Evolutionary conservation across 495 filamentous ascomycete genomes (phyloP), one percentile per base, ranked within the genome.

Genomic region (Paragyromitra xinjiangensis): DNA sequence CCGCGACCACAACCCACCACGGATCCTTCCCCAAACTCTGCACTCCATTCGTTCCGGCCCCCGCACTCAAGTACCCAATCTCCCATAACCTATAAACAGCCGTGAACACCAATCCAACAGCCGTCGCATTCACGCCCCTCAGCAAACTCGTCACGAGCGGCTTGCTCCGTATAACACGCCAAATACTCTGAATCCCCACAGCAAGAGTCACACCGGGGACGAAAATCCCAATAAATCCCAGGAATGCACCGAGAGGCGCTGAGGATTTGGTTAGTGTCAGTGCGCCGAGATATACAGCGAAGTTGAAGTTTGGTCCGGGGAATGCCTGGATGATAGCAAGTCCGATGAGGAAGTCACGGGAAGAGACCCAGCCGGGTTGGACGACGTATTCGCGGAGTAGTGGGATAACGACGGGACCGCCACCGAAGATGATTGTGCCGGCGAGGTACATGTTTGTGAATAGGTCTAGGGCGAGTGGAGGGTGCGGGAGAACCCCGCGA

Each of bases 371-470:
- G 59, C 92, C 91, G 40, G 90, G 89, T n/a, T 86, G 86, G 4
- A 95, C 93, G 56, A 95, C 90, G 84, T 95, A 95, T 69, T 90
- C 89, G 62, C 91, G 89, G 3, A 95, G 86, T 2, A 95, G 87
- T 0, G 93, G 93, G 64, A 96, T 93, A 3, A 96, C 93, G 24
- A 95, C 93, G 0, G 93, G 93, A 4, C 93, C 93, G 40, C 93
- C 93, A 66, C 93, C 93, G 79, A 96, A 94, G 80, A 95, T 94
- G 71, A 96, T 91, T 2, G 93, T 96, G n/a, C 93, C 93, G 3
- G 93, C 92, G 6, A 95, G 89, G 82, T 92, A 95, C 84, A 96
- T 89, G 83, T 92, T 94, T 6, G 91, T 86, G 83, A 95, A 95
- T 63, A 95, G 87, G 53, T 86, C 84, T 70, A 92, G 88, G 14